phyloP scores from a whole-genome alignment of 768 basidiomycete genomes.

The Tylopilus balloui region DNA sequence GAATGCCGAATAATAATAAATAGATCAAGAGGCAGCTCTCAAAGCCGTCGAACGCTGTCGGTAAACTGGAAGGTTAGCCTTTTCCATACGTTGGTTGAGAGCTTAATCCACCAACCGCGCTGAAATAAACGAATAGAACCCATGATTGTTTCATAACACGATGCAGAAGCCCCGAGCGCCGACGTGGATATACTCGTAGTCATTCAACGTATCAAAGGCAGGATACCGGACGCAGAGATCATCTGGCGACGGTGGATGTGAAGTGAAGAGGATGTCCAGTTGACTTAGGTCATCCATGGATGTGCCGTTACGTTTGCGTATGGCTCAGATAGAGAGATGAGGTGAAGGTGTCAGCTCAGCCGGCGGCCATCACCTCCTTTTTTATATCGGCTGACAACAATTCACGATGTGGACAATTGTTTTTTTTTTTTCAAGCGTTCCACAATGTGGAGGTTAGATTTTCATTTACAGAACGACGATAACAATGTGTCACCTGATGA shows the following conservation, averaged over 20 bases:
- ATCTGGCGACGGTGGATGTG: not conserved
- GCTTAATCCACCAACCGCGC: not conserved
- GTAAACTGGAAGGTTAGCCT: not conserved
- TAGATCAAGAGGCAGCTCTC: slow-evolving; percentile 4
- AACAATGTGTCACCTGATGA: not conserved
- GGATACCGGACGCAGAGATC: not conserved
- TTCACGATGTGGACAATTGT: not conserved
- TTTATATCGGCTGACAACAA: not conserved
- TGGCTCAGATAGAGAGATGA: not conserved
- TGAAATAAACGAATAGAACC: not conserved
- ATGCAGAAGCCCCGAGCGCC: not conserved
- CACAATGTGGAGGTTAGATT: not conserved
- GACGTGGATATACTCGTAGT: not conserved
- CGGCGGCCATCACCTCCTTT: too few species aligned
- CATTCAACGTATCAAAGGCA: not conserved
- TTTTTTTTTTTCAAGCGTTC: not conserved
- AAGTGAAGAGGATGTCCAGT: not conserved
- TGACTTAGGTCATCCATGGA: slow-evolving; percentile 9
- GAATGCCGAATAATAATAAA: slow-evolving; percentile 12
- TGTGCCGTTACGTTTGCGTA: not conserved
- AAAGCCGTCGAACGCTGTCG: slow-evolving; percentile 6
- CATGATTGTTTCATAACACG: not conserved
- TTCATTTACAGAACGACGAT: slow-evolving; percentile 1
- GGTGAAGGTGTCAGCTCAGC: not conserved
- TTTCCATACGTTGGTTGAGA: not conserved